phyloP scores from a whole-genome alignment of 306 rosid genomes.

The Gillenia trifoliata region DNA sequence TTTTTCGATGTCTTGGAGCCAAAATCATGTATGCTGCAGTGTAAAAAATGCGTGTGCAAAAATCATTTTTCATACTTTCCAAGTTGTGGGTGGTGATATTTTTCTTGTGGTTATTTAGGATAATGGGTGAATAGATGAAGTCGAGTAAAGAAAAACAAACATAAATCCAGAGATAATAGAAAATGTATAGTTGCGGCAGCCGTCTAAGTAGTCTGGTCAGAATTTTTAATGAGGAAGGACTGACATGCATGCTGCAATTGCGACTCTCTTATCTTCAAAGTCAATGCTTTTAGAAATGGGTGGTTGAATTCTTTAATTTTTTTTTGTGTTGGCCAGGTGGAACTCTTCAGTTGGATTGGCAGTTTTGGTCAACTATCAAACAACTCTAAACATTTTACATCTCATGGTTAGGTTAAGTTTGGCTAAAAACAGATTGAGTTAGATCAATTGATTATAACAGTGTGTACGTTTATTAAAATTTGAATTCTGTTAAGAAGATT shows the following conservation, averaged over 20 bases:
- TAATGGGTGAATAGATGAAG: background rate
- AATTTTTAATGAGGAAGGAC: background rate
- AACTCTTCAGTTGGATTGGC: background rate
- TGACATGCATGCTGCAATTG: background rate
- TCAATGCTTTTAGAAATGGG: slow-evolving; percentile 1
- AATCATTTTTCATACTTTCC: no score
- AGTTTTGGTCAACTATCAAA: slow-evolving; percentile 16
- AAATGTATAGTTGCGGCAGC: background rate
- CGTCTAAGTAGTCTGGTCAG: no score
- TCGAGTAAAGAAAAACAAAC: background rate
- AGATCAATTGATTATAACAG: no score
- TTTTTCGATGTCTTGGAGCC: no score
- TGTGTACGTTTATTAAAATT: no score
- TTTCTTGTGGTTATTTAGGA: no score
- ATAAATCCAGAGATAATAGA: background rate
- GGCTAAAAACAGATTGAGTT: no score
- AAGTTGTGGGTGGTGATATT: no score
- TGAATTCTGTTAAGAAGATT: background rate
- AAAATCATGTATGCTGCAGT: no score
- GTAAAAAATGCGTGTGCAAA: no score
- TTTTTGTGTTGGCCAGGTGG: background rate
- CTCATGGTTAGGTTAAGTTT: background rate
- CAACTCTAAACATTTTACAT: background rate
- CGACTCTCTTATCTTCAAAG: background rate
- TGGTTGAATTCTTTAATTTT: background rate